Conservation (phyloP, 1,284 basidiomycete genomes). For the Marasmius tenuissimus region DNA sequence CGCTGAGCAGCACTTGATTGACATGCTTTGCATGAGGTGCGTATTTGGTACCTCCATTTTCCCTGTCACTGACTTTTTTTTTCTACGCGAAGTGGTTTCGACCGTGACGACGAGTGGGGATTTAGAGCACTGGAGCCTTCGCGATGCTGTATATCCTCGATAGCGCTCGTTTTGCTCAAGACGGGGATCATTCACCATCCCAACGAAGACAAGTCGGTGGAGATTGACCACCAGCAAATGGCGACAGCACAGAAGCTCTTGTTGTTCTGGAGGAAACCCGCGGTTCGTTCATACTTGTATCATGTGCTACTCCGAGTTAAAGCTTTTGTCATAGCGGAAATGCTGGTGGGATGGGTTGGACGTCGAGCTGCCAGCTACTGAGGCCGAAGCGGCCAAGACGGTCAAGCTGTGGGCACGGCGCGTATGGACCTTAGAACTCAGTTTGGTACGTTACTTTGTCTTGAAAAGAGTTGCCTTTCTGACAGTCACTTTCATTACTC, state of each 20-base stretch:
- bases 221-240: constrained; percentile 91
- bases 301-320: neutral
- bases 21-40: constrained; percentile 99
- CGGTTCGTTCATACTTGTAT: constrained; percentile 56
- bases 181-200: constrained; percentile 88
- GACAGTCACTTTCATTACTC: neutral
- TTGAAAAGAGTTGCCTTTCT: neutral
- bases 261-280: constrained; percentile 98
- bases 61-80: constrained; percentile 5
- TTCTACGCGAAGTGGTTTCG: constrained; percentile 74
- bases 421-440: constrained; percentile 98
- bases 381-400: constrained; percentile 29
- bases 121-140: constrained; percentile 94
- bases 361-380: constrained; percentile 67
- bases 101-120: constrained; percentile 96
- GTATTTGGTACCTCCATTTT: constrained; percentile 19
- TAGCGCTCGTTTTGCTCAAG: constrained; percentile 96
- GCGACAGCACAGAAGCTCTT: constrained; percentile 96
- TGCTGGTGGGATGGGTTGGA: constrained; percentile 99
- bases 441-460: constrained; percentile 59
- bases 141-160: constrained; percentile 96
- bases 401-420: constrained; percentile 95
- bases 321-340: constrained; percentile 67
- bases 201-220: constrained; percentile 65
- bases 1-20: constrained; percentile 98